phyloP scores from a whole-genome alignment of 1,139 yeast genomes.

The Debaryomyces subglobosus region DNA sequence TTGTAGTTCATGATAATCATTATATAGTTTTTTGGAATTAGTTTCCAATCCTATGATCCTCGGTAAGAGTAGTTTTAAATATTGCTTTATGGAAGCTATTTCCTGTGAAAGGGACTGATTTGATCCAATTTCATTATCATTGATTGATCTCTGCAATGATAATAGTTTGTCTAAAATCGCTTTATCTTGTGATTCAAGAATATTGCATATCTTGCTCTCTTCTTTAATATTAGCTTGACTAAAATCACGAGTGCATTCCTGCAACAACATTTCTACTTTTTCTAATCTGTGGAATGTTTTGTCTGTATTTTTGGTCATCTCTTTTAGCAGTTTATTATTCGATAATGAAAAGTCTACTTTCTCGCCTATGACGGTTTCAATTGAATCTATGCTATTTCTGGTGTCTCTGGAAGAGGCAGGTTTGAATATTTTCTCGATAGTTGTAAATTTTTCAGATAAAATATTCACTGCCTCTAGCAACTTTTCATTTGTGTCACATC shows the following conservation, averaged over 20 bases:
- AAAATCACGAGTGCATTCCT: not conserved
- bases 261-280: not conserved
- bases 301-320: not conserved
- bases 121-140: not conserved
- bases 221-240: not conserved
- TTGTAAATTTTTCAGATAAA: not conserved
- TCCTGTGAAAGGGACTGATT: constrained; percentile 10
- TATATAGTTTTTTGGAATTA: not conserved
- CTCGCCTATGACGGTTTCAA: not conserved
- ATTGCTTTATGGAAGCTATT: constrained; percentile 19
- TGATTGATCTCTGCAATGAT: not conserved
- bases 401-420: not conserved
- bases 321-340: not conserved
- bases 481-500: not conserved
- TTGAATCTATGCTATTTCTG: not conserved
- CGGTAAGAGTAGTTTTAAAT: constrained; percentile 25
- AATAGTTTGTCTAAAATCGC: not conserved
- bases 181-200: not conserved
- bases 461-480: not conserved
- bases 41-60: constrained; percentile 22
- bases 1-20: not conserved
- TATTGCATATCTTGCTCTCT: not conserved
- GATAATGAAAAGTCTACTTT: not conserved
- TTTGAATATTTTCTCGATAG: not conserved
- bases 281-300: not conserved